Conservation (phyloP, 2,329 filamentous ascomycete species). For the Stemphylium lycopersici region DNA sequence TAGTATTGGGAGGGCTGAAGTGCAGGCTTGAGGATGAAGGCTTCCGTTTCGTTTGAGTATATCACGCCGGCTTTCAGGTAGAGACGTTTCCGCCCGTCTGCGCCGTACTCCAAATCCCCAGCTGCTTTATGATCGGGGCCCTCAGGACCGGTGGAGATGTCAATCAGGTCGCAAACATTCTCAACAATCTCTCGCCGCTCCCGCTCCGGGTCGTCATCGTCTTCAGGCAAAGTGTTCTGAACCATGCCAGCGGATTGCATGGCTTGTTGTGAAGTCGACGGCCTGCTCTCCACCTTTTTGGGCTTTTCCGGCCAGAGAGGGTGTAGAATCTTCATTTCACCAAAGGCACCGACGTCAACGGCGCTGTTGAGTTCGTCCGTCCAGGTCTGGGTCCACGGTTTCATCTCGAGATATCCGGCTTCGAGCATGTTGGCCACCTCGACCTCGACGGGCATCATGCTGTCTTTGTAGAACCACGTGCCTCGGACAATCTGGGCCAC, state of each 20-base stretch:
- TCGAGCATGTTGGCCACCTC: constrained; percentile 90
- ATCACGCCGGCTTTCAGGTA: constrained; percentile 83
- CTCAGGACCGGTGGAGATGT: constrained; percentile 53
- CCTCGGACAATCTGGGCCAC: constrained; percentile 80
- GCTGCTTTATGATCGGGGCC: constrained; percentile 57
- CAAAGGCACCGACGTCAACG: constrained; percentile 83
- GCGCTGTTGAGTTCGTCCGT: constrained; percentile 88
- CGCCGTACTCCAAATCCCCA: constrained; percentile 50
- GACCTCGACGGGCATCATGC: constrained; percentile 87
- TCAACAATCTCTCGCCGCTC: constrained; percentile 53
- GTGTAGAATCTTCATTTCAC: constrained; percentile 89
- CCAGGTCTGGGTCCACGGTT: constrained; percentile 92
- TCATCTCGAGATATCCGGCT: constrained; percentile 83
- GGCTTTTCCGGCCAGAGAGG: constrained; percentile 76
- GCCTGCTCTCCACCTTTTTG: constrained; percentile 58
- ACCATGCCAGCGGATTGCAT: constrained; percentile 37
- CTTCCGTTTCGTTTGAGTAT: constrained; percentile 77
- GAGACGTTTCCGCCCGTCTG: constrained; percentile 58
- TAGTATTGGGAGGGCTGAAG: constrained; percentile 86
- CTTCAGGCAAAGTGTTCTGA: constrained; percentile 42
- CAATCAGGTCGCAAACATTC: constrained; percentile 55
- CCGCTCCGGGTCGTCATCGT: constrained; percentile 51
- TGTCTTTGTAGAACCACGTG: constrained; percentile 98
- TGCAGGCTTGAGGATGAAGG: constrained; percentile 85
- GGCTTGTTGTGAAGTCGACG: constrained; percentile 45